phyloP scores from a whole-genome alignment of 2,329 filamentous ascomycete species.

The Paecilomyces variotii region DNA sequence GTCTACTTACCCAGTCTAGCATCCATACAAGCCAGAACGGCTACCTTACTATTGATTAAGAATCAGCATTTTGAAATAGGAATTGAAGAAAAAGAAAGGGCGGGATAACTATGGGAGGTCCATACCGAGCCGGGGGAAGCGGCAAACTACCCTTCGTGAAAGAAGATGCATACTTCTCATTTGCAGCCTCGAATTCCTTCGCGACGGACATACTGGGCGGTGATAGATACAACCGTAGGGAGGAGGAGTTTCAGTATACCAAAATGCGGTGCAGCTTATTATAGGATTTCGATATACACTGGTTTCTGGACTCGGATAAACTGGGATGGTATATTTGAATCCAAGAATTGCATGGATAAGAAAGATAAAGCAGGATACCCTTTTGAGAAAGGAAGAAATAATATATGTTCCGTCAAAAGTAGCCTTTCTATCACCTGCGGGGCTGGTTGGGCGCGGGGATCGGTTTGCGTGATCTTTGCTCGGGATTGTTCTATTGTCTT shows the following conservation, averaged over 20 bases:
- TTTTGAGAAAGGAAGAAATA: too few relatives aligned
- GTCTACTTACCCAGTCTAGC: conserved; percentile 43
- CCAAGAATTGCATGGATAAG: neutral
- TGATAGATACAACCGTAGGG: neutral
- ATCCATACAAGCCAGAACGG: conserved; percentile 73
- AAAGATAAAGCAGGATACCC: too few relatives aligned
- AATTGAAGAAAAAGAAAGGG: neutral
- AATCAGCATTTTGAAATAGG: neutral
- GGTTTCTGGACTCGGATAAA: too few relatives aligned
- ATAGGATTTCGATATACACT: neutral
- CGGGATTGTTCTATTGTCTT: neutral
- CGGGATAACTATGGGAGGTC: conserved; percentile 1
- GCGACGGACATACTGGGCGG: conserved; percentile 17
- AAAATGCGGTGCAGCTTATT: neutral
- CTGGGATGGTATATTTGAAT: too few relatives aligned
- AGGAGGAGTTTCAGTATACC: neutral
- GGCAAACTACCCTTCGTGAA: conserved; percentile 62
- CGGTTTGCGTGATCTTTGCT: neutral
- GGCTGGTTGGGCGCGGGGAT: neutral
- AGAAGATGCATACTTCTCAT: conserved; percentile 47
- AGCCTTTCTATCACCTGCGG: neutral
- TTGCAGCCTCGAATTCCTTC: conserved; percentile 49
- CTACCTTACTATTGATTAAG: conserved; percentile 10
- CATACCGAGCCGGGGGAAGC: conserved; percentile 57
- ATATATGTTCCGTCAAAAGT: too few relatives aligned